These are phyloP conservation scores for Halophytophthora batemanensis DNA, from an alignment of 352 stramenopile species.

Conservation along the genomic window DNA sequence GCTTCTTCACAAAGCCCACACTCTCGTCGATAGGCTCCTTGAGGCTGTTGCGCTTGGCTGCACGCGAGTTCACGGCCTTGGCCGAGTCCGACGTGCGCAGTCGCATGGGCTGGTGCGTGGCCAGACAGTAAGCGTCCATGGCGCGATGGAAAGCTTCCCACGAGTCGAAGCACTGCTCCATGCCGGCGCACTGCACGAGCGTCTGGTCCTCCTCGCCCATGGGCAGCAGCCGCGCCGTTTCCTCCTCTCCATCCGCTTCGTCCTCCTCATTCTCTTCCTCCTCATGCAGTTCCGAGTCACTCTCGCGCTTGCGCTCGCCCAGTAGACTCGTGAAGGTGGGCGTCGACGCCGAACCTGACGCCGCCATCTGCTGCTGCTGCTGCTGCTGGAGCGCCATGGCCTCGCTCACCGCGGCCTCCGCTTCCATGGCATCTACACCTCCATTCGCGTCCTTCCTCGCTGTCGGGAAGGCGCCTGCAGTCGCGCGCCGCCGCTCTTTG, in stretches of 20 bases:
- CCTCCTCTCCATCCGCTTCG: constrained; percentile 42
- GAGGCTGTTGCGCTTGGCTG: constrained; percentile 78
- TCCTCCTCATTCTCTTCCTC: constrained; percentile 48
- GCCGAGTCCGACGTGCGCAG: constrained; percentile 78
- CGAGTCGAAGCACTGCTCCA: constrained; percentile 79
- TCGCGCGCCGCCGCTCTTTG: constrained; percentile 20
- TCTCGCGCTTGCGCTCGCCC: constrained; percentile 60
- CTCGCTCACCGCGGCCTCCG: constrained; percentile 12
- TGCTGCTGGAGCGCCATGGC: constrained; percentile 21
- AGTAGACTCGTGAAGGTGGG: constrained; percentile 52
- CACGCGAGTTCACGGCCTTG: constrained; percentile 72
- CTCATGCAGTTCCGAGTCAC: constrained; percentile 36
- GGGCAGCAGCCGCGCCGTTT: constrained; percentile 42
- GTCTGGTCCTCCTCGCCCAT: constrained; percentile 58
- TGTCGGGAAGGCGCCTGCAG: constrained; percentile 15
- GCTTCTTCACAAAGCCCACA: constrained; percentile 82
- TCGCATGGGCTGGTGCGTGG: constrained; percentile 77
- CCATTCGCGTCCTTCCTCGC: constrained; percentile 14
- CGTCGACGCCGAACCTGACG: constrained; percentile 6
- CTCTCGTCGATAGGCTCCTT: constrained; percentile 86
- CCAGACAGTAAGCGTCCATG: constrained; percentile 76
- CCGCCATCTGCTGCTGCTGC: constrained; percentile 9
- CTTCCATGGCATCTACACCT: background rate
- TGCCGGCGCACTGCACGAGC: constrained; percentile 63
- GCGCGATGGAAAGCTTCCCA: constrained; percentile 81